Evolutionary conservation across 2,329 filamentous ascomycete genomes (phyloP).

Genomic region (Trichoderma hamatum): DNA sequence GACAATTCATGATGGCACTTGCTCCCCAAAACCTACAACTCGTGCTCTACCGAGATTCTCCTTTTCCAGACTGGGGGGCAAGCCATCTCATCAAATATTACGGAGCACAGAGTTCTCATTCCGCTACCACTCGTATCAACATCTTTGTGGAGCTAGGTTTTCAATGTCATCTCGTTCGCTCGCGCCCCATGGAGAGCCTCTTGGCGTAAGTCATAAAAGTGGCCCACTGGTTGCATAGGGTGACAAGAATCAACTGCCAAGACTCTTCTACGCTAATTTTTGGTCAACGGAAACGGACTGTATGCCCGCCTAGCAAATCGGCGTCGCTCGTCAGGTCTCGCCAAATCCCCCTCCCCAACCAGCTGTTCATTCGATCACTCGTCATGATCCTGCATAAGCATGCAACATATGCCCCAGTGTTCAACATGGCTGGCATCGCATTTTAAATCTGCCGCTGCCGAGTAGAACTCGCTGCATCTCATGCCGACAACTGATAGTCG

Average conservation of each 20-base stretch:
- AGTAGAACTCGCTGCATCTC: conserved; percentile 3
- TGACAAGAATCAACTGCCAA: conserved; percentile 12
- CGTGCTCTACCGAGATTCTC: not conserved
- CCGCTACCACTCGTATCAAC: not conserved
- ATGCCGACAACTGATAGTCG: not conserved
- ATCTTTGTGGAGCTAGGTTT: conserved; percentile 17
- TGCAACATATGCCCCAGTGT: not conserved
- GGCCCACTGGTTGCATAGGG: conserved; percentile 12
- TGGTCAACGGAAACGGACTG: not conserved
- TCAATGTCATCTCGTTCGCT: conserved; percentile 22
- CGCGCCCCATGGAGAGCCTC: conserved; percentile 15
- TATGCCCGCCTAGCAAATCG: not conserved
- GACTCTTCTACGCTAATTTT: not conserved
- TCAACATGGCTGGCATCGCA: not conserved
- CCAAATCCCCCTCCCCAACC: not conserved
- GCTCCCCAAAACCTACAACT: not conserved
- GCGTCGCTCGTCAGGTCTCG: not conserved
- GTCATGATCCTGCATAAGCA: not conserved
- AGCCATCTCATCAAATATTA: conserved; percentile 13
- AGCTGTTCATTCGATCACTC: not conserved
- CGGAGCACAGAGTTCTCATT: conserved; percentile 8
- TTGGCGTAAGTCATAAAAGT: conserved; percentile 25
- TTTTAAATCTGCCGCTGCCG: not conserved
- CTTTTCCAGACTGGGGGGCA: conserved; percentile 6
- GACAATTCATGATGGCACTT: not conserved